These are phyloP conservation scores for Noccaea bulbosa DNA, from an alignment of 345 rosid genomes.

Conservation along the genomic window DNA sequence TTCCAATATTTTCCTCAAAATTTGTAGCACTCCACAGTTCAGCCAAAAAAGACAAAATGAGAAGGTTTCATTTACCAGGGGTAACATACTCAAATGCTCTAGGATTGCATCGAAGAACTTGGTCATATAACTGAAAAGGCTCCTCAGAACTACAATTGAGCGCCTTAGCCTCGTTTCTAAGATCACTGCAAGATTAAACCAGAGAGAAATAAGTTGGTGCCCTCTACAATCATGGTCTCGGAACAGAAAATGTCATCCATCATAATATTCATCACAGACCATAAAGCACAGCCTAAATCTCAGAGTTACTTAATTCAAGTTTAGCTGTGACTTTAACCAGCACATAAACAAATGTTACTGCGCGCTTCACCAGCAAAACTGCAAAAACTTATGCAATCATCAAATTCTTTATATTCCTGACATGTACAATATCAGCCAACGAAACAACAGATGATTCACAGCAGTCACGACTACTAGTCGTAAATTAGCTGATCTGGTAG, in stretches of 20 bases:
- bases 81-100: slow-evolving; percentile 84
- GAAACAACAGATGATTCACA: slow-evolving; percentile 6
- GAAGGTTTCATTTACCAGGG: slow-evolving; percentile 71
- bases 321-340: neutral
- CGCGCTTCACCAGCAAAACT: slow-evolving; percentile 22
- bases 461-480: slow-evolving; percentile 7
- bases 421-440: slow-evolving; percentile 16
- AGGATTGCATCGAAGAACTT: slow-evolving; percentile 66
- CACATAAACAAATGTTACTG: slow-evolving; percentile 12
- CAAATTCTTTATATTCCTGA: slow-evolving; percentile 6
- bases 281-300: neutral
- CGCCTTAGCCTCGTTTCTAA: slow-evolving; percentile 57
- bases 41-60: slow-evolving; percentile 30
- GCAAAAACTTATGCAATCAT: slow-evolving; percentile 17
- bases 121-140: slow-evolving; percentile 62
- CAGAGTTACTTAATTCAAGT: slow-evolving; percentile 1
- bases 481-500: slow-evolving; percentile 15
- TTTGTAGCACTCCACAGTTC: slow-evolving; percentile 10
- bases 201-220: slow-evolving; percentile 1
- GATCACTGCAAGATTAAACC: slow-evolving; percentile 56
- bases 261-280: too few species aligned
- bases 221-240: neutral
- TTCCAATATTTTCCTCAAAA: slow-evolving; percentile 8
- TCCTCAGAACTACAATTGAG: slow-evolving; percentile 45
- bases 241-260: slow-evolving; percentile 7